Conservation (phyloP, 2,329 filamentous ascomycete genomes). For the Rutstroemia sydowiana region DNA sequence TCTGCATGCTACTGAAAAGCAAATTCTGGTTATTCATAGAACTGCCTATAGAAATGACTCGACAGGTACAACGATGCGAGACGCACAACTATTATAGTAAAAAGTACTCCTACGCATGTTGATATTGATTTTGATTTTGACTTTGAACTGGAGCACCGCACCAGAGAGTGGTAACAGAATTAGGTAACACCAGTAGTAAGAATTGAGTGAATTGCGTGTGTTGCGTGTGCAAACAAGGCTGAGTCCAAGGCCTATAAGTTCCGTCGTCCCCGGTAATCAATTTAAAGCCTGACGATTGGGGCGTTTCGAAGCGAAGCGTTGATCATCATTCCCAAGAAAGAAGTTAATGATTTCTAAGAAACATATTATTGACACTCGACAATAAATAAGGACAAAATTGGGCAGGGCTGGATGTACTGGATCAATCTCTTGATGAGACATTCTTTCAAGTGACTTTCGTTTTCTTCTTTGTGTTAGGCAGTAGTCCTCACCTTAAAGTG, state of each 20-base stretch:
- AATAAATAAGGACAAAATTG: background rate
- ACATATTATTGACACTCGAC: conserved; percentile 1
- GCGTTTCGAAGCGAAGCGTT: background rate
- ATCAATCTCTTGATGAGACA: background rate
- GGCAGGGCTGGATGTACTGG: background rate
- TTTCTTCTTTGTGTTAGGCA: background rate
- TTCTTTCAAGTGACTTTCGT: background rate
- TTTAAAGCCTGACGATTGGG: background rate
- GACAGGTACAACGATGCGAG: background rate
- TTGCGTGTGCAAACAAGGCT: background rate
- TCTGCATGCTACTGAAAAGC: too few relatives aligned
- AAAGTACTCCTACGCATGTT: too few relatives aligned
- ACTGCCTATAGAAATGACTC: background rate
- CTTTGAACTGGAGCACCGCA: background rate
- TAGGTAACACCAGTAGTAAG: background rate
- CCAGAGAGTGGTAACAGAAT: background rate
- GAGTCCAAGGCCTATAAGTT: background rate
- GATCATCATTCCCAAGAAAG: background rate
- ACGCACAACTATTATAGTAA: background rate
- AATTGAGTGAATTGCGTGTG: background rate
- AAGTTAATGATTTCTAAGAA: conserved; percentile 8
- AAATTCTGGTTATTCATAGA: too few relatives aligned
- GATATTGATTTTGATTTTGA: background rate
- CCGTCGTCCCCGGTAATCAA: background rate
- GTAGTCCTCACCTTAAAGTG: background rate